A percentile compares a stretch with the other conserved stretches of the same genome.
Conservation (phyloP, 1,284 basidiomycete species). For the Cerioporus squamosus region DNA sequence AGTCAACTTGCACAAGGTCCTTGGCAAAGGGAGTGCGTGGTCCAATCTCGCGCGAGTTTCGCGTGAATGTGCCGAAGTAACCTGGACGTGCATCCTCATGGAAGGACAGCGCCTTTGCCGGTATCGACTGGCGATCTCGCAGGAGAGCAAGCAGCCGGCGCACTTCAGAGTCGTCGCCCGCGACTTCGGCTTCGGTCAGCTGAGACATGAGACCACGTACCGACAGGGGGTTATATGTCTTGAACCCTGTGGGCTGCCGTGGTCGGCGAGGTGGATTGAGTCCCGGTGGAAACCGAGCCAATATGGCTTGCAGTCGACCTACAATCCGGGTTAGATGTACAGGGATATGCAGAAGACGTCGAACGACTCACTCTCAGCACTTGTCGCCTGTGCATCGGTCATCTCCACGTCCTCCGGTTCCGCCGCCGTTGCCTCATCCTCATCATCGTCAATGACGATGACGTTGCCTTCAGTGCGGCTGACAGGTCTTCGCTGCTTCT, state of each 20-base stretch:
- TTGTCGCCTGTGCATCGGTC: neutral
- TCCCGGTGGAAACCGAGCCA: slow-evolving; percentile 41
- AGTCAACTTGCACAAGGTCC: slow-evolving; percentile 75
- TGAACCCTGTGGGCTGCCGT: slow-evolving; percentile 32
- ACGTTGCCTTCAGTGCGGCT: slow-evolving; percentile 43
- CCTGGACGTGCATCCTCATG: slow-evolving; percentile 78
- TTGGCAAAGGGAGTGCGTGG: slow-evolving; percentile 75
- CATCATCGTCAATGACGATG: slow-evolving; percentile 55
- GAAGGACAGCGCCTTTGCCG: slow-evolving; percentile 79
- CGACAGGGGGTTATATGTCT: slow-evolving; percentile 38
- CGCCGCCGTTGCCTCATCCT: slow-evolving; percentile 30
- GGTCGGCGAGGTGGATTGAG: slow-evolving; percentile 35
- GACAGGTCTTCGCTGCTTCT: slow-evolving; percentile 32
- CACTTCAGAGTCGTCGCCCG: slow-evolving; percentile 67
- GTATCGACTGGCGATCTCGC: slow-evolving; percentile 59
- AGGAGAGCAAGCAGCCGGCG: slow-evolving; percentile 59
- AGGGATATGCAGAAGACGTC: neutral
- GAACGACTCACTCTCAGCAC: slow-evolving; percentile 41
- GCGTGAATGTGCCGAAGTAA: slow-evolving; percentile 88
- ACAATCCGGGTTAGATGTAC: neutral
- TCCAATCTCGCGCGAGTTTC: slow-evolving; percentile 68
- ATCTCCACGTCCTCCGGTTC: slow-evolving; percentile 15
- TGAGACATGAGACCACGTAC: slow-evolving; percentile 64
- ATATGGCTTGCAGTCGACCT: slow-evolving; percentile 49
- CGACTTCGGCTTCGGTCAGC: slow-evolving; percentile 78